Evolutionary conservation across 352 stramenopile genomes (phyloP).

Genomic region (Peronosclerospora sorghi): DNA sequence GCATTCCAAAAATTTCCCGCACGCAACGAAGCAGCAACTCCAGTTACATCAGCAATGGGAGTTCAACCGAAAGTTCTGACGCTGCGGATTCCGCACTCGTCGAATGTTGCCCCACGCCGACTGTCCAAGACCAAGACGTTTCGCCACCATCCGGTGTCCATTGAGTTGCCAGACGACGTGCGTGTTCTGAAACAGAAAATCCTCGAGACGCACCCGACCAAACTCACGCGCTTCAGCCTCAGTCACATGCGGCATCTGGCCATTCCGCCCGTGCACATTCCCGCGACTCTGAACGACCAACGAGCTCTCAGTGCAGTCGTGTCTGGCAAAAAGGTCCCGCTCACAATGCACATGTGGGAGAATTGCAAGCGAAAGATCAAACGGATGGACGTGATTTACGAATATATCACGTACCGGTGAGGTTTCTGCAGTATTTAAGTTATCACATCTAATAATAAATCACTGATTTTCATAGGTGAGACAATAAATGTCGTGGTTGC

Average conservation of each 20-base stretch:
- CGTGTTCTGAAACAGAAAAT: slow-evolving; percentile 39
- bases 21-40: not conserved
- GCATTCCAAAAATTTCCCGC: slow-evolving; percentile 20
- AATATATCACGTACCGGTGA: slow-evolving; percentile 34
- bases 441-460: no score
- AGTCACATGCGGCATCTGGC: slow-evolving; percentile 35
- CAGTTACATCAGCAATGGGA: slow-evolving; percentile 14
- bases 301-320: slow-evolving; percentile 28
- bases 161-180: slow-evolving; percentile 29
- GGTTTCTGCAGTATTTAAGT: no score
- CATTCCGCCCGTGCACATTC: slow-evolving; percentile 40
- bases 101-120: slow-evolving; percentile 9
- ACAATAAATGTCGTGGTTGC: no score
- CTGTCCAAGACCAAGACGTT: slow-evolving; percentile 19
- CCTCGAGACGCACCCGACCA: slow-evolving; percentile 27
- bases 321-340: slow-evolving; percentile 32
- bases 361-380: slow-evolving; percentile 30
- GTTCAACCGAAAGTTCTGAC: slow-evolving; percentile 14
- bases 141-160: slow-evolving; percentile 6
- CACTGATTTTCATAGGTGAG: no score
- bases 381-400: slow-evolving; percentile 38
- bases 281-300: slow-evolving; percentile 22
- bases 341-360: slow-evolving; percentile 37
- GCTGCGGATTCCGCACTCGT: slow-evolving; percentile 4
- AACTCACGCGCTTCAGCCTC: slow-evolving; percentile 40